phyloP scores from a whole-genome alignment of 1,139 yeast genomes.

The Casaregolazyma suthepensis region DNA sequence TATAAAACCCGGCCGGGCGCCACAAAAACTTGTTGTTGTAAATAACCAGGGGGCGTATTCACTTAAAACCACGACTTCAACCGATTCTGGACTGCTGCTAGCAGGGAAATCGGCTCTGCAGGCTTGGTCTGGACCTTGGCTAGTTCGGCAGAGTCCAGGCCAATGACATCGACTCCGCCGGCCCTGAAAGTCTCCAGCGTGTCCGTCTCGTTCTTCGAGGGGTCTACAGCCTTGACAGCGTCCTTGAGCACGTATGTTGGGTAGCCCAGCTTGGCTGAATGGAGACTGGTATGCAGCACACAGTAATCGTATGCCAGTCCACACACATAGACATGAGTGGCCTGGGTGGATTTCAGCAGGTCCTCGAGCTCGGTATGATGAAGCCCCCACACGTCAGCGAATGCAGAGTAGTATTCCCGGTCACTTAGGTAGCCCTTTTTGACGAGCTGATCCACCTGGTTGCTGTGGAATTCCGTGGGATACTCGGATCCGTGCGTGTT shows the following conservation, averaged over 20 bases:
- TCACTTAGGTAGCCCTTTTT: slow-evolving; percentile 66
- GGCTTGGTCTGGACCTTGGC: neutral
- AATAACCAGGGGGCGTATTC: too few relatives aligned
- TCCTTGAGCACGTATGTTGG: slow-evolving; percentile 54
- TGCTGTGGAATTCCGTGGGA: slow-evolving; percentile 41
- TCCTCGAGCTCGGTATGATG: slow-evolving; percentile 61
- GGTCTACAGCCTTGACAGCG: slow-evolving; percentile 45
- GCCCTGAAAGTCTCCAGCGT: slow-evolving; percentile 1
- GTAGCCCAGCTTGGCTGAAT: slow-evolving; percentile 57
- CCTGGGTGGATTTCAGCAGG: slow-evolving; percentile 39
- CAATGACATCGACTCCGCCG: slow-evolving; percentile 2
- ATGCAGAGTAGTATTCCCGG: slow-evolving; percentile 87
- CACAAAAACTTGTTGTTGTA: neutral
- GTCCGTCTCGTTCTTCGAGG: slow-evolving; percentile 6
- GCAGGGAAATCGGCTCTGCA: neutral
- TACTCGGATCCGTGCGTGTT: slow-evolving; percentile 59
- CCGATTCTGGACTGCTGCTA: neutral
- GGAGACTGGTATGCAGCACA: slow-evolving; percentile 69
- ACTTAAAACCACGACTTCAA: neutral
- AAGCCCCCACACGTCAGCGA: slow-evolving; percentile 69
- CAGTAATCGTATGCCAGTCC: slow-evolving; percentile 88
- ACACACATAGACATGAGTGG: slow-evolving; percentile 62
- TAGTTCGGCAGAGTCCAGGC: neutral
- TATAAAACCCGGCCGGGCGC: neutral
- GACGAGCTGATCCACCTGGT: slow-evolving; percentile 37